A percentile compares a stretch with the other conserved stretches of the same genome.
These are phyloP conservation scores for Fusarium mexicanum DNA, from an alignment of 2,329 filamentous ascomycete genomes.

Conservation along the genomic window DNA sequence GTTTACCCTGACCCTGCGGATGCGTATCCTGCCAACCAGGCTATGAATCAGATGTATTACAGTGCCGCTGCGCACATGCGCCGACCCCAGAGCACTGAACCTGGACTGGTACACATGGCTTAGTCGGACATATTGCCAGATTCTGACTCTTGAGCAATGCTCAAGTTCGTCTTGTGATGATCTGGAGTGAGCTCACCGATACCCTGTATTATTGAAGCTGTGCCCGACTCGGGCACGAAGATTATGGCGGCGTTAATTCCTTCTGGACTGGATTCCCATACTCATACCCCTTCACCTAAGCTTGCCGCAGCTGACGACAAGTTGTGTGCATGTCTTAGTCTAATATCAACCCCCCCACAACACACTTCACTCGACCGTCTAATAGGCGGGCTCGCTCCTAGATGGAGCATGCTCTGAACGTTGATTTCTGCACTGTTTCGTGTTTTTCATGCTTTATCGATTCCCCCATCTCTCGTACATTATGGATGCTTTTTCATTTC, in stretches of 20 bases:
- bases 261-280: constrained; percentile 32
- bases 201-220: constrained; percentile 37
- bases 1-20: constrained; percentile 84
- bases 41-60: constrained; percentile 78
- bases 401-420: constrained; percentile 41
- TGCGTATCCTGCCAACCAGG: constrained; percentile 68
- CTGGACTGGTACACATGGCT: constrained; percentile 57
- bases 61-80: constrained; percentile 71
- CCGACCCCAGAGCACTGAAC: constrained; percentile 79
- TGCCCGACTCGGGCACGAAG: constrained; percentile 19
- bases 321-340: constrained; percentile 31
- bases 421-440: constrained; percentile 24
- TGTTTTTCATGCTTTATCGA: constrained; percentile 32
- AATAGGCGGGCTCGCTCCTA: constrained; percentile 38
- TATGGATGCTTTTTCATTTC: constrained; percentile 33
- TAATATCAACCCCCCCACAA: constrained; percentile 33
- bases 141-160: constrained; percentile 15
- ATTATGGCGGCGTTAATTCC: constrained; percentile 30
- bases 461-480: constrained; percentile 36
- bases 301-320: constrained; percentile 28
- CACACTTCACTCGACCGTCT: background rate
- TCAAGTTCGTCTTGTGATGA: background rate
- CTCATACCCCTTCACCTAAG: constrained; percentile 3
- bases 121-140: constrained; percentile 40
- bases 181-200: constrained; percentile 30